Conservation (phyloP, 2,329 filamentous ascomycete genomes). For the Celoporthe dispersa region DNA sequence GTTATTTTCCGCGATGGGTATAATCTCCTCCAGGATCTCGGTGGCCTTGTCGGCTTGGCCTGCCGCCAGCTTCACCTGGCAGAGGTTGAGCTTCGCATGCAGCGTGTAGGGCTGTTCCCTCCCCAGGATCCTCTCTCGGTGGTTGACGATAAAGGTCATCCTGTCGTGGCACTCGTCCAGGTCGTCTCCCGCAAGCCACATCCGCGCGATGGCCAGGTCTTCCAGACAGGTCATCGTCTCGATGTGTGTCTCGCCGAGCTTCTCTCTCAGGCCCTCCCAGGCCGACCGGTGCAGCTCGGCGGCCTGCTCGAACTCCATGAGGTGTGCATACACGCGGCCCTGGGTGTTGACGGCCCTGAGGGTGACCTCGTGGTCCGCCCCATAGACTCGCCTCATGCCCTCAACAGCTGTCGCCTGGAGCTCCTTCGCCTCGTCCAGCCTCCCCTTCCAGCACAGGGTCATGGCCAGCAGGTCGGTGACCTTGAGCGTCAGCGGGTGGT, state of each 20-base stretch:
- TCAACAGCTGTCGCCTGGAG: not conserved
- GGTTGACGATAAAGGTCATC: conserved; percentile 26
- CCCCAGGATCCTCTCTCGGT: conserved; percentile 26
- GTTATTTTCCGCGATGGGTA: conserved; percentile 25
- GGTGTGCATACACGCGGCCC: not conserved
- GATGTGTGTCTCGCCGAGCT: not conserved
- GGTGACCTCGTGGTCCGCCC: not conserved
- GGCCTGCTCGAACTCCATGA: not conserved
- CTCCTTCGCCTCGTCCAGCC: not conserved
- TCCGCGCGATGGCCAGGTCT: not conserved
- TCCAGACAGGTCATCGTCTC: not conserved
- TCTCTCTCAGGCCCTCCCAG: not conserved
- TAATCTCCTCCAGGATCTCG: conserved; percentile 15
- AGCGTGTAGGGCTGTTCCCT: conserved; percentile 31
- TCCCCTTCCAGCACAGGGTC: not conserved
- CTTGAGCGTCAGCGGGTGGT: not conserved
- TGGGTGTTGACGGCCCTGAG: not conserved
- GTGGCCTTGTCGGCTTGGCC: conserved; percentile 20
- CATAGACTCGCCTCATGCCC: not conserved
- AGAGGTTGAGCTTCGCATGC: conserved; percentile 21
- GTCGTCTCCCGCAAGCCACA: not conserved
- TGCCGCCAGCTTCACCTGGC: conserved; percentile 19
- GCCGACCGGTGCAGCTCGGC: not conserved
- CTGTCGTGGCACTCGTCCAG: conserved; percentile 22
- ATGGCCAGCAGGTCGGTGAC: not conserved